Evolutionary conservation across 352 stramenopile genomes (phyloP).

Genomic region (Pythium apleroticum): DNA sequence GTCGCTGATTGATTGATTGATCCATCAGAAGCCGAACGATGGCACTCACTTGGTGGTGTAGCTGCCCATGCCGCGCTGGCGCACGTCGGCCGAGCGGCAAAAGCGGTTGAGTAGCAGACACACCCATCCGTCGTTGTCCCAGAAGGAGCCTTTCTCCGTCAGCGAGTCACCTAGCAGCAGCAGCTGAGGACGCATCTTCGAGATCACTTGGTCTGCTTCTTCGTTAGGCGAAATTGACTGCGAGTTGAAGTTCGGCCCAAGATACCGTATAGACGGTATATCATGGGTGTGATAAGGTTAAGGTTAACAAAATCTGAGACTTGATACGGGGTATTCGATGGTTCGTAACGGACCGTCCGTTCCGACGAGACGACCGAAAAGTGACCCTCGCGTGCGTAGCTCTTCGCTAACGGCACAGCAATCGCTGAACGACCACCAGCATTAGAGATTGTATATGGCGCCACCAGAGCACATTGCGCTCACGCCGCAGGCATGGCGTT

Average conservation of each 20-base stretch:
- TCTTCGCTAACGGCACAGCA: background rate
- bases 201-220: background rate
- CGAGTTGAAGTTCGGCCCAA: background rate
- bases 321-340: too few relatives aligned
- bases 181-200: conserved; percentile 34
- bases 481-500: background rate
- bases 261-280: background rate
- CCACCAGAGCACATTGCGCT: background rate
- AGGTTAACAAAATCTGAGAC: too few relatives aligned
- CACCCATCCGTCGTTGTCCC: conserved; percentile 42
- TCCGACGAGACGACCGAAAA: too few relatives aligned
- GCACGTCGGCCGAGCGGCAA: conserved; percentile 47
- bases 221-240: background rate
- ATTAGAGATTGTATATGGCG: too few relatives aligned
- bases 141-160: conserved; percentile 44
- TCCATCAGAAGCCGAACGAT: too few relatives aligned
- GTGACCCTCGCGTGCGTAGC: too few relatives aligned
- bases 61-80: conserved; percentile 49
- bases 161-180: conserved; percentile 70
- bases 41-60: conserved; percentile 51
- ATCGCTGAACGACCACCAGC: too few relatives aligned
- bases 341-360: too few relatives aligned
- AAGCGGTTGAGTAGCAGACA: conserved; percentile 52
- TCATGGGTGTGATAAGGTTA: background rate
- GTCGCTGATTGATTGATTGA: background rate